Percentiles rank a stretch among this genome's conserved stretches.
These are phyloP conservation scores for Lentithecium fluviatile DNA, from an alignment of 495 filamentous ascomycete genomes.

Conservation along the genomic window DNA sequence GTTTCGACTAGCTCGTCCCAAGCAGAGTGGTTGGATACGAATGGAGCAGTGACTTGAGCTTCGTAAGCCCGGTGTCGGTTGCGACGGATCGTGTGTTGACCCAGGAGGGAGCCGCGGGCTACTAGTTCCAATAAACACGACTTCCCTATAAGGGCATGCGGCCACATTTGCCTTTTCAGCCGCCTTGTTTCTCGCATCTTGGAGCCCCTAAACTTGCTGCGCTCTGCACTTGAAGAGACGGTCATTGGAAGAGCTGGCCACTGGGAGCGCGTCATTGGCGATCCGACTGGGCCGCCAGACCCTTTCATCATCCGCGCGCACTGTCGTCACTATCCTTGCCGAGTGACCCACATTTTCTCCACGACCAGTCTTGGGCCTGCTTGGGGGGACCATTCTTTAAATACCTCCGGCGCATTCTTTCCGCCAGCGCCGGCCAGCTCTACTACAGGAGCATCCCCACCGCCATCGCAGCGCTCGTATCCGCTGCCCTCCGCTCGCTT, in stretches of 20 bases:
- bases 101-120: not conserved
- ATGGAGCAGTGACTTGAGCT: not conserved
- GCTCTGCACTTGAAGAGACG: too few relatives aligned
- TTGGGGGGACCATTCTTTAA: not conserved
- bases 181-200: too few relatives aligned
- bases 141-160: not conserved
- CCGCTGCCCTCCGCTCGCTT: conserved; percentile 15
- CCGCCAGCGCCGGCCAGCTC: not conserved
- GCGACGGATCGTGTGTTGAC: not conserved
- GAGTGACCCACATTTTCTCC: not conserved
- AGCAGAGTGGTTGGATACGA: not conserved
- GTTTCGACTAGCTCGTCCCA: not conserved
- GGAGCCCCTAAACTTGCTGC: too few relatives aligned
- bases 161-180: not conserved
- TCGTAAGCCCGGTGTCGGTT: not conserved
- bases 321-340: not conserved
- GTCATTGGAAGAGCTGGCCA: too few relatives aligned
- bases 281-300: too few relatives aligned
- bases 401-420: not conserved
- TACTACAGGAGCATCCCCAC: not conserved
- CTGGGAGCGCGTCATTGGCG: too few relatives aligned
- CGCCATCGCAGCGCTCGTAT: not conserved
- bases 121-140: not conserved
- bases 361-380: conserved; percentile 1
- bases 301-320: not conserved